Base-by-base conservation (phyloP, 257 asterid genomes). In the Nyctanthes arbortristis region DNA sequence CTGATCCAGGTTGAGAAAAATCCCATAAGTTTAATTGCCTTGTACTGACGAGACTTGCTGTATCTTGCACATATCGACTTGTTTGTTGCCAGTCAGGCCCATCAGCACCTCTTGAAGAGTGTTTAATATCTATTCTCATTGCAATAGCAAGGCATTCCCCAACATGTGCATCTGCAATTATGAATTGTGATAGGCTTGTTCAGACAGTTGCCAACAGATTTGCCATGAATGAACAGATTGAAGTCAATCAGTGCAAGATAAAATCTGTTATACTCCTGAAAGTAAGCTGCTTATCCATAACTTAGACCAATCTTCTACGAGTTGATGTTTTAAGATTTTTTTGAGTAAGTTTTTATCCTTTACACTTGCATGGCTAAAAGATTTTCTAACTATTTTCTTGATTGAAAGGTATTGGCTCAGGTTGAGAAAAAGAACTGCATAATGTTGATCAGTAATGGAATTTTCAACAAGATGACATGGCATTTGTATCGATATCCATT, bases 111-210 rank as follows among this genome's bases (percentile, higher is more conserved):
- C 75, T 93, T 75, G 99, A 93, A 81, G 99, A 91, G 45, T 78
- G 90, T 81, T 78, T 89, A 71, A 78, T 91, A 62, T 86, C 99
- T 31, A 88, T 91, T 75, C 76, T 89, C 75, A 81, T 91, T 66
- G 93, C 93, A 49, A 66, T 93, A 73, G 96, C 96, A 75, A 91
- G 96, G 82, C 99, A 93, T 79, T 93, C 99, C 37, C 96, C 92
- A 31, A 82, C 86, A 36, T 91, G 95, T 78, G 95, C 96, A 73
- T 75, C 87, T 74, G 97, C 95, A 45, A 67, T 94, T 56, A 78
- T 85, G 80, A 85, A 76, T 45, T 87, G 89, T 73, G 83, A 80
- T 74, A 76, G 82, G 80, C 93, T 94, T 80, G 85, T 88, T 78
- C 93, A 83, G 83, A 88, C 93, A 65, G 78, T 94, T 83, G 85